Base-by-base conservation (phyloP, 2,329 filamentous ascomycete genomes). In the Aspergillus quadricinctus region DNA sequence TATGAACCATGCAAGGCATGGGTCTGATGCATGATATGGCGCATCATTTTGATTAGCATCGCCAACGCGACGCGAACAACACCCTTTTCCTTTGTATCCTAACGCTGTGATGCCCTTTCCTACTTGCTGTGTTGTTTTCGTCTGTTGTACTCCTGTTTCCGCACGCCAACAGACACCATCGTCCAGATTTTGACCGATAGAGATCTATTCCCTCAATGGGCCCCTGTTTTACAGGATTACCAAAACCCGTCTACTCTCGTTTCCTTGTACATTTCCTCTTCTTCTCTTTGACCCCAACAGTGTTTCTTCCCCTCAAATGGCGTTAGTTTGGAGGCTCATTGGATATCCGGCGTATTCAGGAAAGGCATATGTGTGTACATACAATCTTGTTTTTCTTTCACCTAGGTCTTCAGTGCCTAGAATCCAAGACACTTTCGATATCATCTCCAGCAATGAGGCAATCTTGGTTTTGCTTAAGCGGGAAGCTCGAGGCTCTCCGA, bases 101-200 rank as follows among this genome's bases (percentile, higher is more conserved):
- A 57, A 71, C 54, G 70, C 62, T 62, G 65, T 68, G 57, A 71
- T 64, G 69, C 62, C 63, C 60, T 56, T 59, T 61, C 60, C 58
- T 41, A 40, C 51, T 57, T 56, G 55, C 48, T 53, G 46, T 37
- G 58, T 60, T 53, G 53, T 57, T 58, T 48, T 49, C 23, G 49
- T 59, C 49, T 64, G 64, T 60, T 59, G 21, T 48, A 14, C 17
- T 50, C 25, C 41, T 31, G 27, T 43, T 45, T n/a, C 46, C 48
- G 41, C 41, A 19, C n/a, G 9, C n/a, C n/a, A n/a, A 9, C 17
- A 43, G n/a, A 43, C 40, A 21, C 8, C 40, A 43, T 21, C n/a
- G 1, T 14, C 6, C 43, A 23, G 31, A 56, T 46, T 56, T 50
- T 58, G 53, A 23, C 43, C 43, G 25, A 53, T 56, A 58, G 48